Conservation (phyloP, 495 filamentous ascomycete species). For the Hamigera avellanea region DNA sequence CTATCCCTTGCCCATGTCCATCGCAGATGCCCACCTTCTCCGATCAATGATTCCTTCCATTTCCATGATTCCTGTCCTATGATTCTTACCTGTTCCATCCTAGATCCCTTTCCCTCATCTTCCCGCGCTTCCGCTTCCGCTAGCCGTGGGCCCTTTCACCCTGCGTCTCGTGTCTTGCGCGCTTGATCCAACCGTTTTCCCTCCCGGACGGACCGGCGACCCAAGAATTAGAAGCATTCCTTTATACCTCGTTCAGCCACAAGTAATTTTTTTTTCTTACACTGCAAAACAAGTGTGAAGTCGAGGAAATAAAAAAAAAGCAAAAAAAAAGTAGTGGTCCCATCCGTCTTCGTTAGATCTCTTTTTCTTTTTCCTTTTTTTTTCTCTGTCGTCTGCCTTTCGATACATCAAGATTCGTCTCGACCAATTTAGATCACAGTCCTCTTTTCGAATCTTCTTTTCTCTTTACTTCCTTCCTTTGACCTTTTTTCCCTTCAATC, state of each 20-base stretch:
- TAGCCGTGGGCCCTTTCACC: slow-evolving; percentile 11
- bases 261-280: slow-evolving; percentile 2
- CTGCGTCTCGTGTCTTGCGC: slow-evolving; percentile 15
- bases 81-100: slow-evolving; percentile 4
- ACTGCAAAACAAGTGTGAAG: no score
- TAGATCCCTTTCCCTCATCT: slow-evolving; percentile 14
- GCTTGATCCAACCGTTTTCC: slow-evolving; percentile 9
- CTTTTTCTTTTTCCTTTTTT: slow-evolving; percentile 5
- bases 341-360: slow-evolving; percentile 3
- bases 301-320: no score
- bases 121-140: slow-evolving; percentile 17
- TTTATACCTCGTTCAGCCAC: no score
- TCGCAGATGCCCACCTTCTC: neutral
- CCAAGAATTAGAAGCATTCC: no score
- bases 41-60: neutral
- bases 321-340: slow-evolving; percentile 1
- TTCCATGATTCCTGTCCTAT: neutral
- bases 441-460: slow-evolving; percentile 3
- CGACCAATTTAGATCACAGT: no score
- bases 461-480: slow-evolving; percentile 1
- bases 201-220: slow-evolving; percentile 16
- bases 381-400: slow-evolving; percentile 6
- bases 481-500: neutral
- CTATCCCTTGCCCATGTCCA: neutral
- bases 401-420: neutral